Evolutionary conservation across 2,329 filamentous ascomycete species (phyloP), one percentile per base, ranked within the genome.

Genomic region (Aspergillus nomiae): DNA sequence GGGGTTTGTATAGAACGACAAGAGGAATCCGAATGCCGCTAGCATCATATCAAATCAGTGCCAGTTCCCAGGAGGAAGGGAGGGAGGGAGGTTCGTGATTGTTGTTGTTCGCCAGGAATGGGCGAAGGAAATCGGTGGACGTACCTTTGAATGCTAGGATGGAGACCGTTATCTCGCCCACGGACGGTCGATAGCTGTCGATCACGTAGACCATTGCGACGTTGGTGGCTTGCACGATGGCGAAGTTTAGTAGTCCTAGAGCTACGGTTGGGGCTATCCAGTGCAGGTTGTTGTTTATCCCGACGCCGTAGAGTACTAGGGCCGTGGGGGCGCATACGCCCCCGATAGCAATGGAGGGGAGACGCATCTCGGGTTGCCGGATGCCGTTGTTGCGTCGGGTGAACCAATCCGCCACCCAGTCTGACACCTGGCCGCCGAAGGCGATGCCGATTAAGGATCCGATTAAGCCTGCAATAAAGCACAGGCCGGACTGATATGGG

Each of bases 191-290:
- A 24, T 61, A 65, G 30, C 58, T 41, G 36, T 63, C 63, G 24
- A 65, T 61, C n/a, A 54, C 51, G 36, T 65, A 63, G 2, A 61
- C 61, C 34, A 65, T 56, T 16, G 50, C 53, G 5, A 63, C 38
- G 6, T 41, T 41, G 16, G 38, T 41, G 19, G 38, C 38, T 41
- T 41, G 38, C 4, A 41, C 38, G 16, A 41, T 41, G 3, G 38
- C 38, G 38, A 41, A 41, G 12, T 41, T 41, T 45, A 24, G 59
- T 63, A 34, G 56, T 59, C 1, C 48, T 19, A 87, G 74, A 1
- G 83, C 86, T 8, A 88, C 69, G 0, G 84, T 87, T 0, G 86
- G 83, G 41, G 82, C 81, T 3, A 87, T 86, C 85, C 85, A 88
- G 57, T 76, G 76, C 30, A 71, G 60, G 14, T 65, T 41, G 34